phyloP scores from a whole-genome alignment of 441 rosid species.

The Eugenia klotzschiana region DNA sequence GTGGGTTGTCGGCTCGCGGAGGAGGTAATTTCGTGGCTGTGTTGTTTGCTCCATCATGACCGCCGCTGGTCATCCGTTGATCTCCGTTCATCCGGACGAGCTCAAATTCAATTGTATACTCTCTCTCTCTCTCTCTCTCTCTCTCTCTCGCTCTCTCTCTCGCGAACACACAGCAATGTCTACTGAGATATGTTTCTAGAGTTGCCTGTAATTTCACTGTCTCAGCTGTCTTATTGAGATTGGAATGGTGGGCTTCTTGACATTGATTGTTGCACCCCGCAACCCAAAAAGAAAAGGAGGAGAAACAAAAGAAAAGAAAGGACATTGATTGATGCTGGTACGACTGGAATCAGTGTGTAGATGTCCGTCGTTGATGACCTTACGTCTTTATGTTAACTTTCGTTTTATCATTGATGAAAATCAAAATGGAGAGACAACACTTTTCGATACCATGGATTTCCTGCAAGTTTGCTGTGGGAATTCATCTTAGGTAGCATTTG shows the following conservation, averaged over 20 bases:
- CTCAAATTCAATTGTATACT: conserved; percentile 61
- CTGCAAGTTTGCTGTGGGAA: neutral
- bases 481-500: neutral
- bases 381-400: neutral
- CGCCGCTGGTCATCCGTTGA: conserved; percentile 47
- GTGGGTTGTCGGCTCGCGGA: neutral
- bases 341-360: neutral
- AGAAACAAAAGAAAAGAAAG: neutral
- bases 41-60: conserved; percentile 29
- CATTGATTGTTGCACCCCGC: neutral
- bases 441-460: neutral
- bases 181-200: neutral
- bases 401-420: neutral
- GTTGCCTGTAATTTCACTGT: neutral
- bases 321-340: neutral
- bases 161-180: neutral
- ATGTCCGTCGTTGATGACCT: neutral
- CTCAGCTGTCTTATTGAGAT: neutral
- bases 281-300: fast-evolving
- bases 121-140: neutral
- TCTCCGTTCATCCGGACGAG: conserved; percentile 87
- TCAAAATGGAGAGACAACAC: neutral
- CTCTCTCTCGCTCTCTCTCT: neutral
- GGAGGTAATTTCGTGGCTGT: conserved; percentile 14
- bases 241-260: neutral